Percentiles rank a stretch among this genome's conserved stretches.
These are phyloP conservation scores for Tilletia caries DNA, from an alignment of 1,284 basidiomycete species.

Conservation along the genomic window DNA sequence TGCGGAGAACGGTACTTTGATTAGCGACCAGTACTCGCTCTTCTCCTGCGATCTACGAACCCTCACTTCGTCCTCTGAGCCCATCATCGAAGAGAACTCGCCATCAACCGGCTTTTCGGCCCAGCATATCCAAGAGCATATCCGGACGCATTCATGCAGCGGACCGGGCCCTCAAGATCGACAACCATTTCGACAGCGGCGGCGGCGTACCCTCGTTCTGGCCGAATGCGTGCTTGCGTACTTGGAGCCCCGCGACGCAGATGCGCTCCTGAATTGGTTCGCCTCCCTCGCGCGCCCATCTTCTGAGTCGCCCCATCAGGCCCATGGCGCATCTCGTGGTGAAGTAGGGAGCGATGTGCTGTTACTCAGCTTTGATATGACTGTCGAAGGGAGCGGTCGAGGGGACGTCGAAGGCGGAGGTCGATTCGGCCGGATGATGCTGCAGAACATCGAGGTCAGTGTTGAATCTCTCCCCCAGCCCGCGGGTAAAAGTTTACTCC, in stretches of 20 bases:
- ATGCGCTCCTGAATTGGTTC: conserved; percentile 28
- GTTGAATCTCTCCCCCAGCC: too few species aligned
- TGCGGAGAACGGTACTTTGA: conserved; percentile 21
- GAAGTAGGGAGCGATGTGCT: conserved; percentile 11
- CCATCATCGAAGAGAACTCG: too few species aligned
- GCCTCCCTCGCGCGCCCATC: background rate
- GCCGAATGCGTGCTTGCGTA: conserved; percentile 52
- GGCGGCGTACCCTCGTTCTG: conserved; percentile 38
- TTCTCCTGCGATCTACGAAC: conserved; percentile 13
- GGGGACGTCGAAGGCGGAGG: conserved; percentile 25
- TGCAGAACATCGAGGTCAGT: conserved; percentile 45
- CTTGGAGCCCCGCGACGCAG: conserved; percentile 28
- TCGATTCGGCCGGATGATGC: conserved; percentile 48
- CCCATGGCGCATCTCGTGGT: too few species aligned
- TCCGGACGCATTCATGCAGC: background rate
- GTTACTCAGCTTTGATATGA: conserved; percentile 48
- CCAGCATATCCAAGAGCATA: background rate
- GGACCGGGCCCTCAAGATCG: too few species aligned
- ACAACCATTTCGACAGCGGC: too few species aligned
- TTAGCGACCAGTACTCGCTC: background rate
- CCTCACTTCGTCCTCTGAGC: background rate
- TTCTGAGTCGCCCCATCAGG: background rate
- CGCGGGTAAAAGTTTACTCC: background rate
- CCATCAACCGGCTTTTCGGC: too few species aligned
- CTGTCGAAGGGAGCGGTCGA: conserved; percentile 22